Evolutionary conservation across 2,329 filamentous ascomycete genomes (phyloP).

Genomic region (Phialemonium atrogriseum): DNA sequence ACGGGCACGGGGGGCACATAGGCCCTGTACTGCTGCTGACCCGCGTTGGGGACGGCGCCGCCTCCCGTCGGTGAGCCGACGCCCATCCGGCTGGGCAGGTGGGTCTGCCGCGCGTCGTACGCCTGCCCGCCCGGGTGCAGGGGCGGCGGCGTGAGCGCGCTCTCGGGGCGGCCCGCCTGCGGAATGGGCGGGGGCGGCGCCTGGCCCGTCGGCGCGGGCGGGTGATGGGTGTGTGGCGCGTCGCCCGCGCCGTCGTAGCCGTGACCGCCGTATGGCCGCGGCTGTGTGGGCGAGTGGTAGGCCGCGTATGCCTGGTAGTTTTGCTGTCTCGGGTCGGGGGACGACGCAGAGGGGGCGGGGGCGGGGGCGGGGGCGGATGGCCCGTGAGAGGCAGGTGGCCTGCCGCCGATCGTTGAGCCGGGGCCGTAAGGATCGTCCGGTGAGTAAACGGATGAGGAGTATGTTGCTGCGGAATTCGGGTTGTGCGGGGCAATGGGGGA

Average conservation of each 20-base stretch:
- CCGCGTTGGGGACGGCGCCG: conserved; percentile 11
- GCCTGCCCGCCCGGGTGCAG: conserved; percentile 35
- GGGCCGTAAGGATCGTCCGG: conserved; percentile 34
- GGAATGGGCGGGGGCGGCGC: conserved; percentile 34
- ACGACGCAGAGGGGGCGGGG: conserved; percentile 19
- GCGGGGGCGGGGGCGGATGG: conserved; percentile 15
- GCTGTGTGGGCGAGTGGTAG: conserved; percentile 17
- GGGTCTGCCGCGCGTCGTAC: conserved; percentile 40
- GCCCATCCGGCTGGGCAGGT: conserved; percentile 29
- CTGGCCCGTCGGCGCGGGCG: conserved; percentile 24
- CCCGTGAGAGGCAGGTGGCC: conserved; percentile 18
- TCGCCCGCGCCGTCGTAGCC: conserved; percentile 20
- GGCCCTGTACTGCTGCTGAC: conserved; percentile 51
- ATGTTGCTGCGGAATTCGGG: conserved; percentile 32
- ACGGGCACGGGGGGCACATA: conserved; percentile 39
- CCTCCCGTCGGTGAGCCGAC: conserved; percentile 20
- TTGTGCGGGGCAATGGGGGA: conserved; percentile 55
- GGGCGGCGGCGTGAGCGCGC: conserved; percentile 30
- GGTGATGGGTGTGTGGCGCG: conserved; percentile 12
- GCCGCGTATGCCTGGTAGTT: conserved; percentile 33
- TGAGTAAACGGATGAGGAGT: conserved; percentile 38
- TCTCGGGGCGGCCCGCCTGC: conserved; percentile 21
- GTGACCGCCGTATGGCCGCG: conserved; percentile 20
- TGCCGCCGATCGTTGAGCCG: conserved; percentile 17
- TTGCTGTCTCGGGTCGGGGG: conserved; percentile 16